Conservation (phyloP, 495 filamentous ascomycete genomes). For the Xylaria longipes region DNA sequence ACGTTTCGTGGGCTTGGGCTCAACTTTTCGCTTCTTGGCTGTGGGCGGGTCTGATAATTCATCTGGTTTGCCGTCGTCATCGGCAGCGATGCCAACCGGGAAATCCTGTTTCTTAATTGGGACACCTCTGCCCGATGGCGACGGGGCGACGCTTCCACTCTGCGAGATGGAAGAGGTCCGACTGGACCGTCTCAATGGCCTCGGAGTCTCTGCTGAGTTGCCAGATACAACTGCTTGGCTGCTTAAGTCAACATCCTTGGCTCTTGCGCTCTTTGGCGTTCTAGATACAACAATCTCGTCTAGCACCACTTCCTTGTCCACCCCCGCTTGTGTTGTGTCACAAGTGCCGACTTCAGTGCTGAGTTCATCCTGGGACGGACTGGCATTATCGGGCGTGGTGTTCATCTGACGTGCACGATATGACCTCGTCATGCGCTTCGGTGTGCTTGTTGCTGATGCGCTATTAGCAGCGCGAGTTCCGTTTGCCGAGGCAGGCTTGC, state of each 20-base stretch:
- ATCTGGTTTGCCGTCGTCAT: constrained; percentile 27
- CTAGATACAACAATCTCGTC: background rate
- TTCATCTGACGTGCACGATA: background rate
- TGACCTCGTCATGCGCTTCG: constrained; percentile 9
- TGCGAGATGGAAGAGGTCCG: constrained; percentile 16
- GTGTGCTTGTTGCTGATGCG: constrained; percentile 6
- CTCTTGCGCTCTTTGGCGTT: background rate
- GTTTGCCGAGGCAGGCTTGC: background rate
- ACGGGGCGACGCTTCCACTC: background rate
- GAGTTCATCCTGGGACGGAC: background rate
- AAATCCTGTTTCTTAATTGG: constrained; percentile 25
- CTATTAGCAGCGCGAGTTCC: background rate
- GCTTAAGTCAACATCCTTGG: background rate
- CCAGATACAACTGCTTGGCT: background rate
- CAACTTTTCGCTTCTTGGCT: constrained; percentile 28
- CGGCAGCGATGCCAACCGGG: constrained; percentile 27
- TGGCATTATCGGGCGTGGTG: background rate
- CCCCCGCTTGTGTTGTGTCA: background rate
- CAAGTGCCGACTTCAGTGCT: background rate
- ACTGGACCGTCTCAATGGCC: background rate
- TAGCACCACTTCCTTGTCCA: background rate
- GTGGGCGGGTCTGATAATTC: constrained; percentile 15
- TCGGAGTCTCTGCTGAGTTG: background rate
- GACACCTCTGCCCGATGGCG: constrained; percentile 9
- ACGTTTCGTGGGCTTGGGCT: constrained; percentile 9